Evolutionary conservation across 306 rosid species (phyloP).

Genomic region (Argentina anserina): DNA sequence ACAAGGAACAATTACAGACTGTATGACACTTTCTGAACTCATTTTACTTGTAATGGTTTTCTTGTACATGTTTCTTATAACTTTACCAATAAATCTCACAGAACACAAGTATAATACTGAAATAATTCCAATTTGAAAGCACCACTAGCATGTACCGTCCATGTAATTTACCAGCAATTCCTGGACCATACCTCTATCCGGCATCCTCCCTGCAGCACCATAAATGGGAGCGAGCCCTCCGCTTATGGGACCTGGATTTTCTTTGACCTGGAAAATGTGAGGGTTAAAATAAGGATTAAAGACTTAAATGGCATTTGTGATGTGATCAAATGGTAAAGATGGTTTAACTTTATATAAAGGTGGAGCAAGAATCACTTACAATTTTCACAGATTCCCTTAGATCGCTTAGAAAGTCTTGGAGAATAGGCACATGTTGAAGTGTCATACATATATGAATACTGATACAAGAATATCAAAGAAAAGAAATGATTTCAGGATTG

Average conservation of each 20-base stretch:
- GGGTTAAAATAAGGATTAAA: background rate
- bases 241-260: conserved; percentile 81
- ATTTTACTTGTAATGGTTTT: background rate
- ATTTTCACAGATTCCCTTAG: conserved; percentile 67
- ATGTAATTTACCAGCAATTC: conserved; percentile 82
- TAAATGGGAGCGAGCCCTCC: conserved; percentile 96
- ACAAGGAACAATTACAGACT: background rate
- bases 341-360: background rate
- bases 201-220: conserved; percentile 97
- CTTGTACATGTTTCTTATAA: background rate
- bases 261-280: conserved; percentile 59
- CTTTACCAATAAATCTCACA: conserved; percentile 18
- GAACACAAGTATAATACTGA: background rate
- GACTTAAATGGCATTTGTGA: background rate
- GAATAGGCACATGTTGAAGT: conserved; percentile 71
- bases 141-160: conserved; percentile 76
- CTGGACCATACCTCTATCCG: conserved; percentile 81
- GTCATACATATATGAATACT: conserved; percentile 92
- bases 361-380: conserved; percentile 45
- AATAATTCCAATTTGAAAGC: background rate
- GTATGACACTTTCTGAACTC: too few relatives aligned
- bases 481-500: conserved; percentile 17
- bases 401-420: conserved; percentile 69
- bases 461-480: conserved; percentile 30
- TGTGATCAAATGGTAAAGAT: background rate